A percentile compares a stretch with the other conserved stretches of the same genome.
These are phyloP conservation scores for Arthroderma sp. DNA, from an alignment of 2,329 filamentous ascomycete genomes.

Conservation along the genomic window DNA sequence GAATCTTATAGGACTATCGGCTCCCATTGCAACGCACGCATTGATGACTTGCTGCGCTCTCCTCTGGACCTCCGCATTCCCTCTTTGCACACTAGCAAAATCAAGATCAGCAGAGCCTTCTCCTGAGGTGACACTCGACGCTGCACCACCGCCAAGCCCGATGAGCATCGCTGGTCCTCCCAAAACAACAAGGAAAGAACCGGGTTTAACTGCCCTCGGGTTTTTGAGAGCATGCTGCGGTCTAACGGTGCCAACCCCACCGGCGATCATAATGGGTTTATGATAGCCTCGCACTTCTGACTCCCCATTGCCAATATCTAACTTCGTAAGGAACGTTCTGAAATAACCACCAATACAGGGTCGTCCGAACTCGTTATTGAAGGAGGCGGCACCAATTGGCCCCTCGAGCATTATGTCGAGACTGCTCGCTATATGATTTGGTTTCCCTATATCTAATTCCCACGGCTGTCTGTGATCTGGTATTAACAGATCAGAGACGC, in stretches of 20 bases:
- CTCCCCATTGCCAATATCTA: conserved; percentile 46
- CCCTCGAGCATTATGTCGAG: conserved; percentile 97
- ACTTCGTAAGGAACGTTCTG: conserved; percentile 66
- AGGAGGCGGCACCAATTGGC: conserved; percentile 84
- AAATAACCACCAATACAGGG: conserved; percentile 84
- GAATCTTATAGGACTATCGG: conserved; percentile 81
- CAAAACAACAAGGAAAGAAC: conserved; percentile 83
- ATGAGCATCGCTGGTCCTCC: conserved; percentile 97
- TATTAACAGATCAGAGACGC: conserved; percentile 85
- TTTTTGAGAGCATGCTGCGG: conserved; percentile 85
- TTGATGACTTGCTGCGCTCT: conserved; percentile 98
- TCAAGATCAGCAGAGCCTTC: conserved; percentile 86
- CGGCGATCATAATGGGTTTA: conserved; percentile 97
- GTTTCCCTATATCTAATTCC: conserved; percentile 83
- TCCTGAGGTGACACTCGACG: conserved; percentile 77
- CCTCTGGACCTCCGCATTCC: conserved; percentile 91
- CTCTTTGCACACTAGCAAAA: conserved; percentile 92
- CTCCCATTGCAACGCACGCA: conserved; percentile 71
- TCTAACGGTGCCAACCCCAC: conserved; percentile 82
- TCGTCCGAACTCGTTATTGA: conserved; percentile 96
- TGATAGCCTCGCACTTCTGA: conserved; percentile 80
- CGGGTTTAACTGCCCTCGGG: conserved; percentile 62
- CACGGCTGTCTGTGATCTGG: conserved; percentile 71
- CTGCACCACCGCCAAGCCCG: conserved; percentile 86
- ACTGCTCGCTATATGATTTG: conserved; percentile 82